phyloP scores from a whole-genome alignment of 1,284 basidiomycete species.

The Apiotrichum porosum region DNA sequence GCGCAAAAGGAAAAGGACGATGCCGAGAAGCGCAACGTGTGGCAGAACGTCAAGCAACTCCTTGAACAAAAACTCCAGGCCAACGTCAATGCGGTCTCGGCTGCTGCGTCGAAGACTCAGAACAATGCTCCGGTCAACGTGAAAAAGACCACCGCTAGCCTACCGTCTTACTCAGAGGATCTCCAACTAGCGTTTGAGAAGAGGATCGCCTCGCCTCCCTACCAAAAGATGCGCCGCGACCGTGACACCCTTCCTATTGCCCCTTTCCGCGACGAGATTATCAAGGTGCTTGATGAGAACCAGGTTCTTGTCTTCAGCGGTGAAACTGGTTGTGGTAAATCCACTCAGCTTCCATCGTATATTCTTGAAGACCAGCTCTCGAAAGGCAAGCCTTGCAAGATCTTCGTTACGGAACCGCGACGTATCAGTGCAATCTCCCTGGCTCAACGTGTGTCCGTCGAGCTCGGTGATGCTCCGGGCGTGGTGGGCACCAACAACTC shows the following conservation, averaged over 20 bases:
- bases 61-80: constrained; percentile 54
- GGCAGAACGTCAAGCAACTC: constrained; percentile 64
- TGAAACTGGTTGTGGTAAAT: constrained; percentile 98
- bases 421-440: constrained; percentile 96
- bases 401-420: constrained; percentile 93
- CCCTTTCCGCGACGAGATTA: constrained; percentile 70
- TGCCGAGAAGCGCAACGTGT: constrained; percentile 61
- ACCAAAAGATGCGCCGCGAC: constrained; percentile 65
- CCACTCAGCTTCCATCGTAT: constrained; percentile 92
- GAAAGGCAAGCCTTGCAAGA: constrained; percentile 77
- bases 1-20: constrained; percentile 62
- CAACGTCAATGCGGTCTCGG: too few species aligned
- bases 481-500: constrained; percentile 75
- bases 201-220: constrained; percentile 60
- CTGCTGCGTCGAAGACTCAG: not conserved
- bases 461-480: constrained; percentile 80
- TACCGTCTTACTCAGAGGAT: constrained; percentile 24
- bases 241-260: constrained; percentile 84
- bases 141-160: too few species aligned
- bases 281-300: constrained; percentile 65
- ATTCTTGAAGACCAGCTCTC: constrained; percentile 87
- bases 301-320: constrained; percentile 92
- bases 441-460: constrained; percentile 89
- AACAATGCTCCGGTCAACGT: not conserved
- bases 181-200: constrained; percentile 59